Evolutionary conservation across 345 rosid genomes (phyloP), one percentile per base, ranked within the genome.

Genomic region (Dipteronia sinensis): DNA sequence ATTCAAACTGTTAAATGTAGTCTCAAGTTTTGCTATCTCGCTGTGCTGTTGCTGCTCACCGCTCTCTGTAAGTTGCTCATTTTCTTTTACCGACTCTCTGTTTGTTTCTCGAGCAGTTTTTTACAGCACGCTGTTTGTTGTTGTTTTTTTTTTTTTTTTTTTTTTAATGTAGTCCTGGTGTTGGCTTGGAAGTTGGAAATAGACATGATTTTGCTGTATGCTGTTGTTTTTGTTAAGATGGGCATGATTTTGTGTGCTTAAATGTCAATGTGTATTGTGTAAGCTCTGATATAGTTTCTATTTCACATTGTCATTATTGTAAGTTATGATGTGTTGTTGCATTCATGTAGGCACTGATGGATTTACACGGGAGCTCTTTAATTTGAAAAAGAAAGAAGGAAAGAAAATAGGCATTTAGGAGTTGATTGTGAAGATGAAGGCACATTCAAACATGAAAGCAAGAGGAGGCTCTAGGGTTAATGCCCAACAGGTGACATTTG

Each of bases 401-500:
- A 2, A 20, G 38, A n/a, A 17, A 20, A 31, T 19, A 20, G 7
- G 15, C 3, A 7, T 42, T 42, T 46, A 46, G 3, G 49, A 46
- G 12, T 2, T 46, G 49, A 10, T 46, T 47, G 44, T 44, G 67
- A 76, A 47, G 59, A 89, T 86, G 94, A 91, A 87, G 85, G 75
- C 87, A 5, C 83, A 80, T 46, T 56, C 61, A 74, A 85, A 83
- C 10, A 71, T 65, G 16, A 93, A 85, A 81, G 78, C 78, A 1
- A 85, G 85, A 83, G 94, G 88, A 66, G 69, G 85, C 16, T 65
- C 83, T 66, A 89, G 87, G 82, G 68, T 69, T 7, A 89, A 77
- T 74, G 64, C 83, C 7, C 93, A 89, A 12, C 92, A 89, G 67
- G 86, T 73, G 38, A 68, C 77, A 44, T 87, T 90, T 77, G 96